Percentiles rank a stretch among this genome's conserved stretches.
Conservation (phyloP, 192 early-diverging fungal genomes). For the Tieghemiomyces parasiticus region DNA sequence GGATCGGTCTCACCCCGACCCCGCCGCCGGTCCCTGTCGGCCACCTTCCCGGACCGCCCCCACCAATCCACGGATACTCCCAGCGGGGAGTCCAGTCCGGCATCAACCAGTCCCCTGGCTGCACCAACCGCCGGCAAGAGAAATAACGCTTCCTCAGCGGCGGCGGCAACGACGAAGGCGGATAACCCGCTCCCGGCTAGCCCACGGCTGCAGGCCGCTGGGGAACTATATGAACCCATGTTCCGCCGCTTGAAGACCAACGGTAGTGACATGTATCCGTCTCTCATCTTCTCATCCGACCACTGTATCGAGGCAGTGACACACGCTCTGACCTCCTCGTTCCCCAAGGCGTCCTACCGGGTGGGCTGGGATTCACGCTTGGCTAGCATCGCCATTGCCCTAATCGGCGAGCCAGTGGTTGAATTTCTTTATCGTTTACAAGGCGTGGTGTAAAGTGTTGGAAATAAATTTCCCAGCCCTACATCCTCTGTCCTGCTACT, state of each 20-base stretch:
- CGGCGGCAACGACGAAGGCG: too few species aligned
- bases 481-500: too few species aligned
- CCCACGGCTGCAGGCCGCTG: too few species aligned
- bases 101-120: too few species aligned
- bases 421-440: constrained; percentile 29
- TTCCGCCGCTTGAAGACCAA: constrained; percentile 1
- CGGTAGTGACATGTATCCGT: not conserved
- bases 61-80: too few species aligned
- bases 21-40: not conserved
- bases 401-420: constrained; percentile 24
- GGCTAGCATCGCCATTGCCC: constrained; percentile 23
- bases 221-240: constrained; percentile 5
- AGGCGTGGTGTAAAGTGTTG: not conserved
- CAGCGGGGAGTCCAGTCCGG: too few species aligned
- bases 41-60: too few species aligned
- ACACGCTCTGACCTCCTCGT: constrained; percentile 28
- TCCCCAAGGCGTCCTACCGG: constrained; percentile 32
- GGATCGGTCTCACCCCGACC: not conserved
- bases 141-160: too few species aligned
- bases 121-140: too few species aligned
- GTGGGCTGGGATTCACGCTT: constrained; percentile 34
- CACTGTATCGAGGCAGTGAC: constrained; percentile 26
- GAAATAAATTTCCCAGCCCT: too few species aligned
- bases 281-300: constrained; percentile 19
- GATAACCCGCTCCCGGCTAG: too few species aligned